Evolutionary conservation across 2,329 filamentous ascomycete species (phyloP).

Genomic region (Colletotrichum eleusines): DNA sequence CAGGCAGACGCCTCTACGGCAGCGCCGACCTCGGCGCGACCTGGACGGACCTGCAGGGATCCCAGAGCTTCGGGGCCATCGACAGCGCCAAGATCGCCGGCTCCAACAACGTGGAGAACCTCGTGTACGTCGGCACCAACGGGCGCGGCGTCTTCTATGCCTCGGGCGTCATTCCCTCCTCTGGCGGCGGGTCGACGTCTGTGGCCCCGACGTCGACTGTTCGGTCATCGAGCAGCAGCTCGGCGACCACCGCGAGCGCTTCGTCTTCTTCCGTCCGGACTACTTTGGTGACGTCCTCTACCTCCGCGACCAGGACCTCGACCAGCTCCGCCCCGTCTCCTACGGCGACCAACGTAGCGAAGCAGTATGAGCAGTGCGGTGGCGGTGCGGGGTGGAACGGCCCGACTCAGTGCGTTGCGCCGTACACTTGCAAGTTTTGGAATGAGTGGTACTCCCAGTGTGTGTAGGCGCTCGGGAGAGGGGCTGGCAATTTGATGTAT

Average conservation of each 20-base stretch:
- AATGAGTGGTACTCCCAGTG: slow-evolving; percentile 60
- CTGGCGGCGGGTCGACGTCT: slow-evolving; percentile 24
- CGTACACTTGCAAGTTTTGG: slow-evolving; percentile 52
- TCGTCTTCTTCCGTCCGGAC: slow-evolving; percentile 14
- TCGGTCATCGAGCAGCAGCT: slow-evolving; percentile 19
- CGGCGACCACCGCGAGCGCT: slow-evolving; percentile 16
- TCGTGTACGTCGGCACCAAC: slow-evolving; percentile 65
- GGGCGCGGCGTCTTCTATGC: slow-evolving; percentile 59
- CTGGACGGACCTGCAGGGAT: slow-evolving; percentile 62
- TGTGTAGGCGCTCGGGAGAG: slow-evolving; percentile 45
- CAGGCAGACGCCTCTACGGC: slow-evolving; percentile 59
- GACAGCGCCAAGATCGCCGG: slow-evolving; percentile 56
- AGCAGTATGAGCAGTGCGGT: slow-evolving; percentile 55
- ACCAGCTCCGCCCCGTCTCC: slow-evolving; percentile 30
- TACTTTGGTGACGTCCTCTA: slow-evolving; percentile 22
- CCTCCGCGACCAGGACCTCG: slow-evolving; percentile 14
- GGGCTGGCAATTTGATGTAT: neutral
- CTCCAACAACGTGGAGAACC: slow-evolving; percentile 58
- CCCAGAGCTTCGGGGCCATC: slow-evolving; percentile 60
- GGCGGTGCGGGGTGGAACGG: slow-evolving; percentile 56
- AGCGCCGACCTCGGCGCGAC: slow-evolving; percentile 57
- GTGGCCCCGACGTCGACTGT: slow-evolving; percentile 17
- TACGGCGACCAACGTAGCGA: slow-evolving; percentile 34
- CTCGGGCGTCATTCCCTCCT: slow-evolving; percentile 34
- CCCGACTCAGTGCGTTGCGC: slow-evolving; percentile 54